These are phyloP conservation scores for Trichosporon sp. DNA, from an alignment of 1,284 basidiomycete genomes.

Conservation along the genomic window DNA sequence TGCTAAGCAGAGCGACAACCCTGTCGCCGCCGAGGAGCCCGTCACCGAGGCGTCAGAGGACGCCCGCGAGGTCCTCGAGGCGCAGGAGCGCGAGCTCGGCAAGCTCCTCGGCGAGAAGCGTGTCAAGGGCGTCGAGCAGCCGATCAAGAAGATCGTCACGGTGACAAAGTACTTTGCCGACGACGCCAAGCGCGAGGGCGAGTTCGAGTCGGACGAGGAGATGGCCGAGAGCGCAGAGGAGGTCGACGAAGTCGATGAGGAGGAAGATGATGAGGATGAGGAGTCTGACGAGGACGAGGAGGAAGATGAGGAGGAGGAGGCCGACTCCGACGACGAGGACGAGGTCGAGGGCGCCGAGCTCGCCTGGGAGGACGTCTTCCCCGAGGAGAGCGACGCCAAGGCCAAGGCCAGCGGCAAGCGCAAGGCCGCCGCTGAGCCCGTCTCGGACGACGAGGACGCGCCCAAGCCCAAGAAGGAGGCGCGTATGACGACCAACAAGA, in stretches of 20 bases:
- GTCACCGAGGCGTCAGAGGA: slow-evolving; percentile 29
- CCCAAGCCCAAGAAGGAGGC: slow-evolving; percentile 54
- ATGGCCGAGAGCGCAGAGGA: slow-evolving; percentile 54
- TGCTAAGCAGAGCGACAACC: slow-evolving; percentile 39
- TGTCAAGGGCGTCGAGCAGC: slow-evolving; percentile 56
- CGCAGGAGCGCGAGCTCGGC: slow-evolving; percentile 42
- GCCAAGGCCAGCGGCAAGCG: slow-evolving; percentile 22
- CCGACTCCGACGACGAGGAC: slow-evolving; percentile 26
- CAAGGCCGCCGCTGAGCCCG: slow-evolving; percentile 27
- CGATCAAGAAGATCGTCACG: slow-evolving; percentile 55
- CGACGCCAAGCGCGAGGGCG: slow-evolving; percentile 45
- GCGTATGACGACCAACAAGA: slow-evolving; percentile 89
- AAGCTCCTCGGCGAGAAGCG: slow-evolving; percentile 46
- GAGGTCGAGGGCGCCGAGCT: slow-evolving; percentile 55
- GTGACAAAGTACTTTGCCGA: slow-evolving; percentile 53
- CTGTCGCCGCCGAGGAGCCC: slow-evolving; percentile 26
- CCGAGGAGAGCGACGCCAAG: slow-evolving; percentile 47
- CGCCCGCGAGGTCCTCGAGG: slow-evolving; percentile 37
- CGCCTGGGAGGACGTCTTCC: slow-evolving; percentile 76
- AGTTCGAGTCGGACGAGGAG: slow-evolving; percentile 41
- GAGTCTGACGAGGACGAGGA: slow-evolving; percentile 50
- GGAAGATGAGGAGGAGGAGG: slow-evolving; percentile 44
- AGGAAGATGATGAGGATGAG: slow-evolving; percentile 53
- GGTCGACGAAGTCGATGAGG: slow-evolving; percentile 35
- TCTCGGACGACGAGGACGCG: slow-evolving; percentile 23